Conservation (phyloP, 1,284 basidiomycete species). For the Cutaneotrichosporon sp. region DNA sequence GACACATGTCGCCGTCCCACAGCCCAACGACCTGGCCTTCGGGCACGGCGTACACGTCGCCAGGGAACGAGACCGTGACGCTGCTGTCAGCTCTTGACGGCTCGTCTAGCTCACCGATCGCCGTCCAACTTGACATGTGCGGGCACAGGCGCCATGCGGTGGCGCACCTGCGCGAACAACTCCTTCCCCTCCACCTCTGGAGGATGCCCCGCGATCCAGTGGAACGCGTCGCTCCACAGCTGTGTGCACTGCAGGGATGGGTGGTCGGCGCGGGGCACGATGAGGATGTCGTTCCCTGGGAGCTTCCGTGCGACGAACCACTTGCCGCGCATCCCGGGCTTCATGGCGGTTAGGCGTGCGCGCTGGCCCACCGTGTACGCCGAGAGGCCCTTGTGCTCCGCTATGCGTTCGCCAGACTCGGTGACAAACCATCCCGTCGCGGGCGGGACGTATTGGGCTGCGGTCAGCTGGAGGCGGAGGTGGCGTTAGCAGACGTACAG, state of each 20-base stretch:
- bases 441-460: slow-evolving; percentile 76
- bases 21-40: slow-evolving; percentile 76
- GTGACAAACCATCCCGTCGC: slow-evolving; percentile 66
- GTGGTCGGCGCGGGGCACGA: slow-evolving; percentile 72
- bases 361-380: slow-evolving; percentile 84
- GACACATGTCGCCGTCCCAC: slow-evolving; percentile 73
- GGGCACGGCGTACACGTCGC: slow-evolving; percentile 69
- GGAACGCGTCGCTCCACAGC: slow-evolving; percentile 61
- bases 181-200: slow-evolving; percentile 59
- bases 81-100: slow-evolving; percentile 1
- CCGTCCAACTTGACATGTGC: slow-evolving; percentile 34
- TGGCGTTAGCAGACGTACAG: slow-evolving; percentile 62
- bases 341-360: slow-evolving; percentile 64
- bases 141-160: slow-evolving; percentile 63
- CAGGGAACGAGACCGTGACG: slow-evolving; percentile 56
- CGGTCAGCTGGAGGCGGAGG: not conserved
- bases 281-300: slow-evolving; percentile 63
- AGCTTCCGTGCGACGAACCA: slow-evolving; percentile 77
- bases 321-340: slow-evolving; percentile 60
- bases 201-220: slow-evolving; percentile 68
- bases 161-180: slow-evolving; percentile 67
- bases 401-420: slow-evolving; percentile 62
- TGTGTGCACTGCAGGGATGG: slow-evolving; percentile 62
- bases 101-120: not conserved
- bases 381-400: slow-evolving; percentile 76